Percentiles rank a stretch among this genome's conserved stretches.
Evolutionary conservation across 345 rosid species (phyloP).

Genomic region (Leavenworthia alabamica): DNA sequence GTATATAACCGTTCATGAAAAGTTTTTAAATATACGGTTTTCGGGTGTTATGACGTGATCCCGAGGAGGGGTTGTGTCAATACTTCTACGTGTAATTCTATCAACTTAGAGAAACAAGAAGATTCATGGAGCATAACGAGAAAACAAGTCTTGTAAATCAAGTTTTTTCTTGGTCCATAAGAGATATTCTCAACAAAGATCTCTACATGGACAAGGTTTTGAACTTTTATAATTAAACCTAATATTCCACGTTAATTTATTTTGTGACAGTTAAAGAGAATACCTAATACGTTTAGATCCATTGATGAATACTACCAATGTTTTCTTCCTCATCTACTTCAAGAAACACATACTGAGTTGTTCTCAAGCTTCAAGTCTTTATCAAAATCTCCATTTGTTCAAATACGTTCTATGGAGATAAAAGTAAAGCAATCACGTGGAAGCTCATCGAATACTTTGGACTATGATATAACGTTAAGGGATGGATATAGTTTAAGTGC

Average conservation of each 20-base stretch:
- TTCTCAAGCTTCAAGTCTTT: slow-evolving; percentile 17
- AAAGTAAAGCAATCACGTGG: not conserved
- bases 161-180: slow-evolving; percentile 37
- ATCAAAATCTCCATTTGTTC: slow-evolving; percentile 5
- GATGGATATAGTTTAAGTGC: not conserved
- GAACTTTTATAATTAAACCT: not conserved
- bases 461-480: slow-evolving; percentile 4
- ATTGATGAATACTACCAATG: slow-evolving; percentile 21
- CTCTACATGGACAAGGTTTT: slow-evolving; percentile 29
- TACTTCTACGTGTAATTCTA: no score
- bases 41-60: no score
- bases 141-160: not conserved
- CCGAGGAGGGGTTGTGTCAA: no score
- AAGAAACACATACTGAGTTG: slow-evolving; percentile 33
- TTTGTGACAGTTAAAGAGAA: slow-evolving; percentile 20
- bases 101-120: slow-evolving; percentile 1
- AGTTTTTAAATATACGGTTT: no score
- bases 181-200: slow-evolving; percentile 29
- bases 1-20: no score
- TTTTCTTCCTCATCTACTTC: slow-evolving; percentile 32
- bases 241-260: not conserved
- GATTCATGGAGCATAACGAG: not conserved
- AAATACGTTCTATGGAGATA: not conserved
- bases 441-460: not conserved
- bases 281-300: slow-evolving; percentile 28